phyloP scores from a whole-genome alignment of 148 eudicot genomes.

The Rhododendron ferrugineum region DNA sequence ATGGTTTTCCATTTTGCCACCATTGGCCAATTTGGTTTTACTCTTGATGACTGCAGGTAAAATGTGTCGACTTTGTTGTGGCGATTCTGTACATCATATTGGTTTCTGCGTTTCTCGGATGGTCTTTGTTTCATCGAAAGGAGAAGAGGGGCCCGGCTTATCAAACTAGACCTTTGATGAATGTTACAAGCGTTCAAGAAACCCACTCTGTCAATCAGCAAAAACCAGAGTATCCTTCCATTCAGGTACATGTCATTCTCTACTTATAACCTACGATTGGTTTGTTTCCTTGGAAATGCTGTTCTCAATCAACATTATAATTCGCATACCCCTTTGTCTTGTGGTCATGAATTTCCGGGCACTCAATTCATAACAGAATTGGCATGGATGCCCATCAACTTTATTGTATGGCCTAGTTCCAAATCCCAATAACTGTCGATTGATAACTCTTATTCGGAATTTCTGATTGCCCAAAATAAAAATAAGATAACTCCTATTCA shows the following conservation, averaged over 20 bases:
- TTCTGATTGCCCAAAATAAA: background rate
- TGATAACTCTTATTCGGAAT: background rate
- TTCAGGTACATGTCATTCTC: constrained; percentile 55
- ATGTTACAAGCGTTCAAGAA: constrained; percentile 40
- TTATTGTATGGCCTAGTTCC: background rate
- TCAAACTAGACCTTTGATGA: constrained; percentile 59
- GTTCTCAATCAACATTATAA: background rate
- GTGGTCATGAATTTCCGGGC: background rate
- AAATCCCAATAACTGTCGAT: background rate
- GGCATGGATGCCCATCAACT: background rate
- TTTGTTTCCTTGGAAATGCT: background rate
- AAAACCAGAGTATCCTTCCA: constrained; percentile 67
- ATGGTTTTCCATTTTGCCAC: background rate
- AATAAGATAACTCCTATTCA: background rate
- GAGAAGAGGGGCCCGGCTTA: constrained; percentile 42
- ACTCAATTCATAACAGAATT: background rate
- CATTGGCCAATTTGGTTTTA: constrained; percentile 1
- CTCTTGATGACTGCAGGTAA: constrained; percentile 59
- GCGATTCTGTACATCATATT: constrained; percentile 63
- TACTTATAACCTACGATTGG: background rate
- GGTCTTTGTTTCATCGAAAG: constrained; percentile 74
- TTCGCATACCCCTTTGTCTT: background rate
- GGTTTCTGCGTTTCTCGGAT: constrained; percentile 73
- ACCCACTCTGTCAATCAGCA: constrained; percentile 36
- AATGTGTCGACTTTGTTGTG: constrained; percentile 77